phyloP scores from a whole-genome alignment of 371 early-diverging fungal genomes.

The Mucor mucedo region DNA sequence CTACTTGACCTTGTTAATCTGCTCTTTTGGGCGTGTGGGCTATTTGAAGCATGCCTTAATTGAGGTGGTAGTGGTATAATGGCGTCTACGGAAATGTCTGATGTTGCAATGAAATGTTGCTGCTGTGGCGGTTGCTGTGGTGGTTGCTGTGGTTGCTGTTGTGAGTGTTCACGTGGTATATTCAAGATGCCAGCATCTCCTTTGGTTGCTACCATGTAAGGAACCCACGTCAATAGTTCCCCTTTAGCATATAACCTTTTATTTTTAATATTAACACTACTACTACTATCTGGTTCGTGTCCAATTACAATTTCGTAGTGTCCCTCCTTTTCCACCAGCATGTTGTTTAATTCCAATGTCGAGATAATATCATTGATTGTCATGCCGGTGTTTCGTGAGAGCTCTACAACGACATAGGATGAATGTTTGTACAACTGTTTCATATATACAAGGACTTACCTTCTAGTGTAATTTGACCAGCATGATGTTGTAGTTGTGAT shows the following conservation, averaged over 20 bases:
- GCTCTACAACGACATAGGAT: constrained; percentile 28
- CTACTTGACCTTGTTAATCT: constrained; percentile 2
- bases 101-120: constrained; percentile 1
- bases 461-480: constrained; percentile 88
- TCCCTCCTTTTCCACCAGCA: constrained; percentile 31
- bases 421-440: neutral
- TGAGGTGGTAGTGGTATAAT: constrained; percentile 1
- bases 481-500: constrained; percentile 90
- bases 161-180: constrained; percentile 19
- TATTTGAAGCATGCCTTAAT: neutral
- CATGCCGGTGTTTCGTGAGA: constrained; percentile 70
- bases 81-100: constrained; percentile 10
- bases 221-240: constrained; percentile 27
- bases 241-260: constrained; percentile 14
- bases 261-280: neutral
- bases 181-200: constrained; percentile 32
- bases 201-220: constrained; percentile 24
- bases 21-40: neutral
- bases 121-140: neutral
- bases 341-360: constrained; percentile 65
- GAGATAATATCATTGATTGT: constrained; percentile 73
- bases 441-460: constrained; percentile 44
- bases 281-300: neutral
- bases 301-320: constrained; percentile 12
- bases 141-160: neutral